Percentiles rank a stretch among this genome's conserved stretches.
These are phyloP conservation scores for Venturia pyrina DNA, from an alignment of 2,329 filamentous ascomycete genomes.

Conservation along the genomic window DNA sequence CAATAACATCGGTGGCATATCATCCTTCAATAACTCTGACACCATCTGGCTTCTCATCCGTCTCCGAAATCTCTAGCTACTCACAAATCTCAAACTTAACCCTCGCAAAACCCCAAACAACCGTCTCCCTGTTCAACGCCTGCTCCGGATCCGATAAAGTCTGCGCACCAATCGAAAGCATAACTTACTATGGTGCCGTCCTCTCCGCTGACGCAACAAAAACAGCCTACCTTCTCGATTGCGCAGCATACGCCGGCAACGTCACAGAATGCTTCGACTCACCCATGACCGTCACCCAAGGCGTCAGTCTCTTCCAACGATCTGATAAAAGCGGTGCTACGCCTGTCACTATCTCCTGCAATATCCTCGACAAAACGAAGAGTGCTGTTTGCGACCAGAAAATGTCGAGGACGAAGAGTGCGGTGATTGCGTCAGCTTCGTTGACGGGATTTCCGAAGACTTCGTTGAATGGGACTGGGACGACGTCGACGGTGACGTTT, in stretches of 20 bases:
- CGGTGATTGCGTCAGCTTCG: not conserved
- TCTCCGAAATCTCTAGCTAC: not conserved
- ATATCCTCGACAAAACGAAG: not conserved
- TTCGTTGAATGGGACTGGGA: not conserved
- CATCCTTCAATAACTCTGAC: not conserved
- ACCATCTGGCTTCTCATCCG: not conserved
- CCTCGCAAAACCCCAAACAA: conserved; percentile 4
- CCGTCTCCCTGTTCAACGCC: conserved; percentile 11
- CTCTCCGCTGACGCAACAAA: conserved; percentile 8
- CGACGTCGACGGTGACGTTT: not conserved
- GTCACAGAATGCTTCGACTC: conserved; percentile 2
- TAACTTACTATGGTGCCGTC: conserved; percentile 11
- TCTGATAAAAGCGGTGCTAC: not conserved
- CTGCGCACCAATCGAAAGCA: not conserved
- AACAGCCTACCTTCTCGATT: conserved; percentile 11
- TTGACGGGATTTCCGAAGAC: not conserved
- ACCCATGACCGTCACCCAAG: conserved; percentile 10
- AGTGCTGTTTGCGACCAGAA: conserved; percentile 5
- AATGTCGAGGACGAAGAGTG: not conserved
- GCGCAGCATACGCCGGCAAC: conserved; percentile 1
- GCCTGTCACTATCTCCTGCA: conserved; percentile 7
- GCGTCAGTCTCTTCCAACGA: conserved; percentile 7
- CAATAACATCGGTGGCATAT: not conserved
- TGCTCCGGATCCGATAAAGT: not conserved
- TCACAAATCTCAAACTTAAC: not conserved